Evolutionary conservation across 1,284 basidiomycete species (phyloP), one percentile per base, ranked within the genome.

Genomic region (Trichosporon sp.): DNA sequence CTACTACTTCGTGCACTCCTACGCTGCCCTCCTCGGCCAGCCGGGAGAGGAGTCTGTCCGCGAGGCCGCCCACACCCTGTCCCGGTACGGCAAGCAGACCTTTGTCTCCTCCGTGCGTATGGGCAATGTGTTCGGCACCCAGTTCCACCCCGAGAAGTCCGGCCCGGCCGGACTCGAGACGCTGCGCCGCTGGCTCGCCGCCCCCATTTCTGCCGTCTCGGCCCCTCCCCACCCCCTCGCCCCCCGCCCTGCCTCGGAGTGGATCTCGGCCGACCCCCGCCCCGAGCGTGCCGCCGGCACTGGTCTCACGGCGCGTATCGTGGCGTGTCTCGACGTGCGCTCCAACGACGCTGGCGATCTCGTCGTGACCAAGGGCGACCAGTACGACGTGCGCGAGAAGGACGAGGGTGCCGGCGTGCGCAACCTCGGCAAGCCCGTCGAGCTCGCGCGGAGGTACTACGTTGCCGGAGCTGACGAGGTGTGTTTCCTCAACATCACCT

Each of bases 91-190:
- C 21, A 88, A 90, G 72, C 94, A 99, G 84, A 85, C 92, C n/a
- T 99, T 98, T 84, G 86, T 98, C 71, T 92, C 95, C 16, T 89
- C 90, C 7, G 89, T 99, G 12, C 90, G 90, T 77, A 90, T 89
- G 75, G 90, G 89, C 51, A 98, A 96, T 81, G 89, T 98, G 67
- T 98, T 96, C 82, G 97, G 90, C 19, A 92, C 92, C 16, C 97
- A 99, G 84, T 99, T 98, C 86, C 97, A 99, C 85, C 97, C 97
- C 8, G 97, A 99, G 84, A 99, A 99, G 85, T 96, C 94, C 1
- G 96, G 97, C 14, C 85, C 87, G n/a, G 93, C 94, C 1, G 97
- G 97, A 12, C 88, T 99, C 63, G 87, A 88, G 61, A 87, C 98
- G 61, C 87, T 99, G 51, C 88, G 89, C 67, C 86, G 90, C 32